These are phyloP conservation scores for Symmetrospora coprosmae DNA, from an alignment of 768 basidiomycete species.

Conservation along the genomic window DNA sequence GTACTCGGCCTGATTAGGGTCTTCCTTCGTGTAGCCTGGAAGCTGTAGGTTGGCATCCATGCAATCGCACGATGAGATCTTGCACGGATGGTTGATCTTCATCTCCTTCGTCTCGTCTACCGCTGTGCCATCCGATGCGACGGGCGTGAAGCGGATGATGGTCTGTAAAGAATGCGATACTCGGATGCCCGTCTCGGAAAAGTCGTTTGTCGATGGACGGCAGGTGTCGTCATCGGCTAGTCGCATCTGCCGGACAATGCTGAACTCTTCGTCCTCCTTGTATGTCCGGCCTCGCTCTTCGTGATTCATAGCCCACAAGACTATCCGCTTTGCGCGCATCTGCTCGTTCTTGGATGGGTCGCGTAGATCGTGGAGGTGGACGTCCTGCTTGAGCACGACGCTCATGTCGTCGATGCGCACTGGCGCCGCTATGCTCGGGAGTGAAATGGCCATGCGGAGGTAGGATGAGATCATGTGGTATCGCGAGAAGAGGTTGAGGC, in stretches of 20 bases:
- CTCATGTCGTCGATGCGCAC: constrained; percentile 12
- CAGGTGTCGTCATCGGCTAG: constrained; percentile 16
- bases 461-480: constrained; percentile 12
- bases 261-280: constrained; percentile 4
- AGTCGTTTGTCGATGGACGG: constrained; percentile 3
- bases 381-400: constrained; percentile 15
- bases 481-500: constrained; percentile 6
- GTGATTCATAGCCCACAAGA: constrained; percentile 6
- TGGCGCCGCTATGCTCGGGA: constrained; percentile 1
- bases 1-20: neutral
- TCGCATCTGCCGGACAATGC: constrained; percentile 14
- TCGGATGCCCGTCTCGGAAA: constrained; percentile 7
- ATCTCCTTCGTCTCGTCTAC: constrained; percentile 12
- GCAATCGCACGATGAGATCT: constrained; percentile 15
- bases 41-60: constrained; percentile 3
- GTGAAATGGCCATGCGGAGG: neutral
- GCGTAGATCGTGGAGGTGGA: neutral
- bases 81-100: constrained; percentile 13
- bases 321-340: constrained; percentile 10
- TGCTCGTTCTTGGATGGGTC: constrained; percentile 4
- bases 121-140: neutral
- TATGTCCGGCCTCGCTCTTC: neutral
- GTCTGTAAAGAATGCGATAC: constrained; percentile 13
- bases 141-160: constrained; percentile 7
- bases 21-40: neutral